A percentile compares a stretch with the other conserved stretches of the same genome.
phyloP scores from a whole-genome alignment of 495 filamentous ascomycete genomes.

The Trichoderma parareesei region DNA sequence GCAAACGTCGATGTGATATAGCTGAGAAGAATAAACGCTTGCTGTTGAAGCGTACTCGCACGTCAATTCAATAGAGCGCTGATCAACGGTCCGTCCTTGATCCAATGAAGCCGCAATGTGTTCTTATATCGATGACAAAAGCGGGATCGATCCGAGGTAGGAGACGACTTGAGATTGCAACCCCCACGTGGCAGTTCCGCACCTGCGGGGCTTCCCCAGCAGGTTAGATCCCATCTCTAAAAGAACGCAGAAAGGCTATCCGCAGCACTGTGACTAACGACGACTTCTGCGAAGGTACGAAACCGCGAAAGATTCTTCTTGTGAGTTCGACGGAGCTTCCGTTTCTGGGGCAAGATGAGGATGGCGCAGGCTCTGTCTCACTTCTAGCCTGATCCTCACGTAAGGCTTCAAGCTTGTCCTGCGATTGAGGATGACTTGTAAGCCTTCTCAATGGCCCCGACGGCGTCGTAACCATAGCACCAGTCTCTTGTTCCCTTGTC shows the following conservation, averaged over 20 bases:
- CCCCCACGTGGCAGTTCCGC: conserved; percentile 9
- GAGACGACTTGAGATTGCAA: neutral
- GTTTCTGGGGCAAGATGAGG: too few relatives aligned
- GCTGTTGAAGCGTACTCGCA: neutral
- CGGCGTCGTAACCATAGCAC: conserved; percentile 1
- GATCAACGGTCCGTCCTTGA: neutral
- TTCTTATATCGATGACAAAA: neutral
- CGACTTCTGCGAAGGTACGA: too few relatives aligned
- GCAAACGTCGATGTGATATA: neutral
- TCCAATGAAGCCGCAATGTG: neutral
- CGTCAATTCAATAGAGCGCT: neutral
- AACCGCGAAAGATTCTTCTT: too few relatives aligned
- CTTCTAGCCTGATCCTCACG: neutral
- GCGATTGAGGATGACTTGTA: neutral
- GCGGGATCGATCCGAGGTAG: neutral
- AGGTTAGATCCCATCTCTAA: conserved; percentile 12
- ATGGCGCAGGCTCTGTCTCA: neutral
- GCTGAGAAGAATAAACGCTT: neutral
- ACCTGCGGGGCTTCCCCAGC: neutral
- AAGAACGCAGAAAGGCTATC: neutral
- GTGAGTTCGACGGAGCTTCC: too few relatives aligned
- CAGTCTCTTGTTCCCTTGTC: conserved; percentile 2
- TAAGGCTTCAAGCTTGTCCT: conserved; percentile 2
- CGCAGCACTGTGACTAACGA: neutral
- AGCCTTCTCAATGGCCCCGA: neutral